phyloP scores from a whole-genome alignment of 495 filamentous ascomycete species.

The Aspergillus indologenus region DNA sequence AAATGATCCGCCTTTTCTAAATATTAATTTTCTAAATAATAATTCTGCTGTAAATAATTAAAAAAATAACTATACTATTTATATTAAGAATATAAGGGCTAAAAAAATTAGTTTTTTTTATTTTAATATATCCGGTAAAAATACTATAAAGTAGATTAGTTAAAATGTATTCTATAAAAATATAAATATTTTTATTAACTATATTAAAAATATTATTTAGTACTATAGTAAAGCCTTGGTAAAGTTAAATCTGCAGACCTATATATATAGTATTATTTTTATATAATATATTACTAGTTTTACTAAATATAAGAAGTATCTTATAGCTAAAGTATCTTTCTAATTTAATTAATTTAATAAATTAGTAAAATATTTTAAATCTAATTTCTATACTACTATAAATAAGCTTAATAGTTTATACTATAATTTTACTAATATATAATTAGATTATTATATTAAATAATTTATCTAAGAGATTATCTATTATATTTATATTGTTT shows the following conservation, averaged over 20 bases:
- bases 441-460: neutral
- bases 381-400: neutral
- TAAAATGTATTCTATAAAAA: neutral
- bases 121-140: neutral
- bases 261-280: conserved; percentile 1
- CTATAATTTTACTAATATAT: neutral
- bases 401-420: neutral
- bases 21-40: neutral
- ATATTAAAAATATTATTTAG: conserved; percentile 1
- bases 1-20: neutral
- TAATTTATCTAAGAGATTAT: neutral
- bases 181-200: conserved; percentile 5
- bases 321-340: neutral
- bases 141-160: neutral
- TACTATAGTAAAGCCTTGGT: neutral
- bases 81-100: neutral
- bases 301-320: conserved; percentile 3
- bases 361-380: neutral
- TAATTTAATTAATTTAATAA: neutral
- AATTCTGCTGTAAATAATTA: no score
- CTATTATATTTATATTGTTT: neutral
- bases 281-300: neutral
- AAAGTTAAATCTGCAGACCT: conserved; percentile 1
- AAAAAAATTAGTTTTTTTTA: neutral
- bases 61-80: neutral